phyloP scores from a whole-genome alignment of 768 basidiomycete genomes.

The Amanita muscaria region DNA sequence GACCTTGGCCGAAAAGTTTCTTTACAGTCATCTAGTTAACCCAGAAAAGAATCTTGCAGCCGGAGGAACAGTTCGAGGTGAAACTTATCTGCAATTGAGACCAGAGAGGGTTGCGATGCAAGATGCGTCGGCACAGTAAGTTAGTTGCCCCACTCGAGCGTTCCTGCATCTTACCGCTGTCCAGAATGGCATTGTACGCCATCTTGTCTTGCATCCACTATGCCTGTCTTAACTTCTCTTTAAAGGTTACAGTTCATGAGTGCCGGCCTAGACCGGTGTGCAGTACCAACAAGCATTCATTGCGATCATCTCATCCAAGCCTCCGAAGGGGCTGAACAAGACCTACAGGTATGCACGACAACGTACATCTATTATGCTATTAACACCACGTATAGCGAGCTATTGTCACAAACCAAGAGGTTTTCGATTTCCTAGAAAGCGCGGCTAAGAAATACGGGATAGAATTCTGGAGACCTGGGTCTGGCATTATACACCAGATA shows the following conservation, averaged over 20 bases:
- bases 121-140: slow-evolving; percentile 85
- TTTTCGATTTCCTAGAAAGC: slow-evolving; percentile 94
- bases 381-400: slow-evolving; percentile 51
- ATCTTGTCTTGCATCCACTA: slow-evolving; percentile 1
- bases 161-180: slow-evolving; percentile 9
- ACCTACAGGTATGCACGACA: slow-evolving; percentile 55
- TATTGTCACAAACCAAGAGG: slow-evolving; percentile 85
- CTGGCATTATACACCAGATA: slow-evolving; percentile 94
- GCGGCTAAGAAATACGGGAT: slow-evolving; percentile 88
- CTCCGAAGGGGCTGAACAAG: slow-evolving; percentile 74
- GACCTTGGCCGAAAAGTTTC: slow-evolving; percentile 95
- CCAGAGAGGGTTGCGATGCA: slow-evolving; percentile 98
- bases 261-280: slow-evolving; percentile 74
- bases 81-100: slow-evolving; percentile 80
- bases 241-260: slow-evolving; percentile 94
- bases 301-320: slow-evolving; percentile 98
- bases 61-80: slow-evolving; percentile 68
- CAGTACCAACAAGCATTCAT: slow-evolving; percentile 89
- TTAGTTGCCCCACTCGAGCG: slow-evolving; percentile 10
- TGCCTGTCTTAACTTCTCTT: slow-evolving; percentile 4
- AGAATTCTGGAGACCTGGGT: slow-evolving; percentile 98
- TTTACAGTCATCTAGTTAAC: slow-evolving; percentile 86
- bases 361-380: slow-evolving; percentile 3
- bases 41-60: slow-evolving; percentile 62
- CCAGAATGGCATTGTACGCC: slow-evolving; percentile 75